phyloP scores from a whole-genome alignment of 176 grass and related monocot genomes.

The Oryza punctata region DNA sequence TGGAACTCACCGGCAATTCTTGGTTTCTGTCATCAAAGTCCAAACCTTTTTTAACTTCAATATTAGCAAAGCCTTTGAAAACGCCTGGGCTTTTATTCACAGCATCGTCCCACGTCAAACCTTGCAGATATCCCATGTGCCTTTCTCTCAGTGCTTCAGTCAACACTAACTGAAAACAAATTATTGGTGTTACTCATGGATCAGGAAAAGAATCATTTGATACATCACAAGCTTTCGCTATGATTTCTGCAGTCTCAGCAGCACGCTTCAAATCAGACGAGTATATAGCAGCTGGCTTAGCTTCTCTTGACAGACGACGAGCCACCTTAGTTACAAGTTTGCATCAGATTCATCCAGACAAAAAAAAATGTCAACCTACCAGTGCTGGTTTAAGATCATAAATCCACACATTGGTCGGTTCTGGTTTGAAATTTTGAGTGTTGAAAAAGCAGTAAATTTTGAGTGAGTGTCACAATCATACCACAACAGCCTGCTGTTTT shows the following conservation, averaged over 20 bases:
- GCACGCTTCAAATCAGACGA: constrained; percentile 51
- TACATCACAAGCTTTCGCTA: constrained; percentile 51
- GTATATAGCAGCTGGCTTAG: constrained; percentile 58
- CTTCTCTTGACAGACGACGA: constrained; percentile 53
- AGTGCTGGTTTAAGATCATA: neutral
- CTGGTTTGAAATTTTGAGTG: too few species aligned
- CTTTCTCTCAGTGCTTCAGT: constrained; percentile 59
- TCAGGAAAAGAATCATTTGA: constrained; percentile 17
- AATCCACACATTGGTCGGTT: too few species aligned
- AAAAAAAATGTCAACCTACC: neutral
- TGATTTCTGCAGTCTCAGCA: constrained; percentile 27
- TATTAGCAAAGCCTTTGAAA: constrained; percentile 33
- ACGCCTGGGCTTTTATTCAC: constrained; percentile 53
- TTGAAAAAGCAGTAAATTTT: neutral
- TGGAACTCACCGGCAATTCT: constrained; percentile 51
- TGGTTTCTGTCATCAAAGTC: constrained; percentile 45
- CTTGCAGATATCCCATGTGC: constrained; percentile 71
- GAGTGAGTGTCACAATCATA: constrained; percentile 25
- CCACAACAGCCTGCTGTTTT: constrained; percentile 53
- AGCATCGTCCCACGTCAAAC: constrained; percentile 57
- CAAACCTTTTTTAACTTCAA: constrained; percentile 33
- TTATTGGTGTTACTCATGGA: neutral
- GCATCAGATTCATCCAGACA: neutral
- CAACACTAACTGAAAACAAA: constrained; percentile 40
- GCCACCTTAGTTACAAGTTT: constrained; percentile 42